Evolutionary conservation across 108 stramenopile species (phyloP).

Genomic region (Chaetoceros tenuissimus): DNA sequence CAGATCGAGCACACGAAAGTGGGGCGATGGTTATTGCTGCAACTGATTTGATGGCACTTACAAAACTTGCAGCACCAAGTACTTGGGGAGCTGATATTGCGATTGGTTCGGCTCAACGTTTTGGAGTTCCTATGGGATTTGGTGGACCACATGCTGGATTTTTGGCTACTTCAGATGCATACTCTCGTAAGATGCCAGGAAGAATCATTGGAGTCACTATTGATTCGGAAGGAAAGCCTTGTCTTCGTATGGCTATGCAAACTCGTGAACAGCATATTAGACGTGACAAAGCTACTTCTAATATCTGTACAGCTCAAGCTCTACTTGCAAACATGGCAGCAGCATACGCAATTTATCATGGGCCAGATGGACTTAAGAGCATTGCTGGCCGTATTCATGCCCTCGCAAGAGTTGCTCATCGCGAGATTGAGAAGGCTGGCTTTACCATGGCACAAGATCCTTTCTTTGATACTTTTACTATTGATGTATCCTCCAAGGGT

Average conservation of each 20-base stretch:
- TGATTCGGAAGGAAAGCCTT: slow-evolving; percentile 87
- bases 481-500: slow-evolving; percentile 65
- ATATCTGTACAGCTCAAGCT: slow-evolving; percentile 99
- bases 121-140: slow-evolving; percentile 99
- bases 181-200: slow-evolving; percentile 97
- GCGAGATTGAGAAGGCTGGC: slow-evolving; percentile 69
- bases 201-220: slow-evolving; percentile 95
- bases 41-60: slow-evolving; percentile 92
- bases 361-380: slow-evolving; percentile 87
- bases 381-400: slow-evolving; percentile 89
- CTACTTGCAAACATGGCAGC: slow-evolving; percentile 99
- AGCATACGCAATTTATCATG: slow-evolving; percentile 98
- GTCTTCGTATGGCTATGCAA: slow-evolving; percentile 99
- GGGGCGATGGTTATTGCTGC: slow-evolving; percentile 89
- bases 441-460: slow-evolving; percentile 48
- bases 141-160: slow-evolving; percentile 99
- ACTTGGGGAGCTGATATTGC: slow-evolving; percentile 97
- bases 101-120: slow-evolving; percentile 96
- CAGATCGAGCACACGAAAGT: slow-evolving; percentile 61
- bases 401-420: slow-evolving; percentile 67
- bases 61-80: slow-evolving; percentile 82
- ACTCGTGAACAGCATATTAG: slow-evolving; percentile 97
- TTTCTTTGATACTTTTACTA: slow-evolving; percentile 95
- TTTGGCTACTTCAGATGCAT: slow-evolving; percentile 83
- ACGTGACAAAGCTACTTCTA: slow-evolving; percentile 98